Evolutionary conservation across 2,329 filamentous ascomycete genomes (phyloP).

Genomic region (Trichocomaceae sp.): DNA sequence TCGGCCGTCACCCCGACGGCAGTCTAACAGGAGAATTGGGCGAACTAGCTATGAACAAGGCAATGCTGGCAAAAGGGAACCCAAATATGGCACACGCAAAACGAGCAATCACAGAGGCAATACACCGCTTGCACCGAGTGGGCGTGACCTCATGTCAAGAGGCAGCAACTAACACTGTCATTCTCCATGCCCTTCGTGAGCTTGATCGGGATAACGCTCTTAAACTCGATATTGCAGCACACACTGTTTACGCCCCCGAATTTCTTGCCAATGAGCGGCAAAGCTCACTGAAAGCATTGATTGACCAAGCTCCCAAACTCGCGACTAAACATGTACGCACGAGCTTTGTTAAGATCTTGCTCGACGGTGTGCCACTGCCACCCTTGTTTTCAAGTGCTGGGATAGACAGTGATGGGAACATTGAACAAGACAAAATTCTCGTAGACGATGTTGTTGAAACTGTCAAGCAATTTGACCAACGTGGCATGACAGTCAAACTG

Average conservation of each 20-base stretch:
- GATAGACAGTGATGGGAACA: conserved; percentile 21
- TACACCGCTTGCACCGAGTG: conserved; percentile 20
- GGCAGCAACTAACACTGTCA: conserved; percentile 23
- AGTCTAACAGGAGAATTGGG: conserved; percentile 26
- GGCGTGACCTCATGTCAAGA: conserved; percentile 30
- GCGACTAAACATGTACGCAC: conserved; percentile 25
- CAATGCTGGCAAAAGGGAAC: conserved; percentile 17
- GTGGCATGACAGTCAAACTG: conserved; percentile 29
- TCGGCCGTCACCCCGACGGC: conserved; percentile 21
- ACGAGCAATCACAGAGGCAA: conserved; percentile 19
- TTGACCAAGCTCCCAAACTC: conserved; percentile 21
- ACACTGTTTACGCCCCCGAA: conserved; percentile 21
- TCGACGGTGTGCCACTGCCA: conserved; percentile 29
- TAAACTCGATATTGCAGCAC: conserved; percentile 22
- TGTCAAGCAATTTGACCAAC: conserved; percentile 24
- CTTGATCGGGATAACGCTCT: conserved; percentile 21
- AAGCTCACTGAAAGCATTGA: conserved; percentile 17
- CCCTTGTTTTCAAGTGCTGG: conserved; percentile 25
- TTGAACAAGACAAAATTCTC: conserved; percentile 20
- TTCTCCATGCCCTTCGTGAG: conserved; percentile 22
- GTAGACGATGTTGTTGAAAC: conserved; percentile 18
- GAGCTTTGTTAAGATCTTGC: conserved; percentile 30
- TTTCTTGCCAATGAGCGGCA: conserved; percentile 20
- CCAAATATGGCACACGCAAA: conserved; percentile 21
- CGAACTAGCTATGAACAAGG: conserved; percentile 22